Evolutionary conservation across 1,139 yeast genomes (phyloP), one percentile per base, ranked within the genome.

Genomic region (Zygotorulaspora mrakii): DNA sequence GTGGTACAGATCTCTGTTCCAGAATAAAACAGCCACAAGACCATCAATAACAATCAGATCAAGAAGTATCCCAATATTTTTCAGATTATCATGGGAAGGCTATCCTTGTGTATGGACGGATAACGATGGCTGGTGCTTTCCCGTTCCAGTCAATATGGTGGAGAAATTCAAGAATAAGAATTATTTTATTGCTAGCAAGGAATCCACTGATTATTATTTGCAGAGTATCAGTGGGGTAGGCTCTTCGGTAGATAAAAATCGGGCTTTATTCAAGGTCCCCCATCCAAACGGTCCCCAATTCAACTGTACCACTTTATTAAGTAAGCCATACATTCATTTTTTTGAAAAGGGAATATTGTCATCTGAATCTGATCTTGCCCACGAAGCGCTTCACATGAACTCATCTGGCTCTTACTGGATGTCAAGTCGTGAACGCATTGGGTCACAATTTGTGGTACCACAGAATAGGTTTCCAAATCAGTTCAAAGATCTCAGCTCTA

Each of bases 381-480:
- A 74, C 43, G 83, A 84, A 43, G 95, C 95, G 3, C 68, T 94
- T 39, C 69, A 76, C 21, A 71, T 87, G 53, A 87, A 86, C 48
- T 78, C 88, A 1, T 71, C 81, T 14, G 88, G 94, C 31, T 79
- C 96, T 13, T 94, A 94, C 61, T 94, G 98, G 99, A 78, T 83
- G 59, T 85, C 96, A 5, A 79, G 94, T 17, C 71, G 99, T 45
- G 88, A 82, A 48, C 71, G 99, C 45, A 86, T 91, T 28, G 73
- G 69, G 63, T 76, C 76, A 16, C 99, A 94, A 57, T 85, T 89
- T 73, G 94, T 91, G 10, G 89, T 91, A 2, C 82, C 67, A 13
- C 57, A 58, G 20, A 58, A 61, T 20, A 57, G 59, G 6, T 56
- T 59, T 35, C 48, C 54, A 4, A 24, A 32, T 2, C 52, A 59